A percentile compares a stretch with the other conserved stretches of the same genome.
Evolutionary conservation across 768 basidiomycete species (phyloP).

Genomic region (Chalciporus piperatus): DNA sequence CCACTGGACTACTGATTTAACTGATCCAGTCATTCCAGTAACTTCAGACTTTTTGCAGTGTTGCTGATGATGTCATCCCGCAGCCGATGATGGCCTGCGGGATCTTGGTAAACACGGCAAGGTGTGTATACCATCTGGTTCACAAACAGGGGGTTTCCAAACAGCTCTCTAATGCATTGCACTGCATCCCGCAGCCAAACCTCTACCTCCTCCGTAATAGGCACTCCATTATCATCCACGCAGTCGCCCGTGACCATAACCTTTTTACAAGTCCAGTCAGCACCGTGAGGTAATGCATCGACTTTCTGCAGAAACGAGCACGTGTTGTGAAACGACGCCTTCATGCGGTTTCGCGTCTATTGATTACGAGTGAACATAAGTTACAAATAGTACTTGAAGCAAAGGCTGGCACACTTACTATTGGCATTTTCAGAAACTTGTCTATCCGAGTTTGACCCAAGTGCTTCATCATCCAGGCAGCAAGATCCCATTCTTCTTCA

Average conservation of each 20-base stretch:
- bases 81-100: neutral
- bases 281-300: constrained; percentile 18
- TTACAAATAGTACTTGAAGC: too few species aligned
- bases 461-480: constrained; percentile 29
- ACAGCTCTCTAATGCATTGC: constrained; percentile 29
- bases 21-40: too few species aligned
- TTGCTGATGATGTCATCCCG: constrained; percentile 18
- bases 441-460: constrained; percentile 30
- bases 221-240: constrained; percentile 7
- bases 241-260: constrained; percentile 19
- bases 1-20: too few species aligned
- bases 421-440: constrained; percentile 30
- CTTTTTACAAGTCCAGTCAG: constrained; percentile 21
- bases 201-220: constrained; percentile 15
- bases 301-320: constrained; percentile 20
- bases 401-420: constrained; percentile 22
- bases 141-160: constrained; percentile 26
- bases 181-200: constrained; percentile 32
- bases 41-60: too few species aligned
- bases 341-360: too few species aligned
- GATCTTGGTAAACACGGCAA: constrained; percentile 2
- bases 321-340: constrained; percentile 21
- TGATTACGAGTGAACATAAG: too few species aligned
- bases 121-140: constrained; percentile 7
- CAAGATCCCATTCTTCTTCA: constrained; percentile 35